Evolutionary conservation across 805 yeast genomes (phyloP), one percentile per base, ranked within the genome.

Genomic region (Clavispora carvajalis): DNA sequence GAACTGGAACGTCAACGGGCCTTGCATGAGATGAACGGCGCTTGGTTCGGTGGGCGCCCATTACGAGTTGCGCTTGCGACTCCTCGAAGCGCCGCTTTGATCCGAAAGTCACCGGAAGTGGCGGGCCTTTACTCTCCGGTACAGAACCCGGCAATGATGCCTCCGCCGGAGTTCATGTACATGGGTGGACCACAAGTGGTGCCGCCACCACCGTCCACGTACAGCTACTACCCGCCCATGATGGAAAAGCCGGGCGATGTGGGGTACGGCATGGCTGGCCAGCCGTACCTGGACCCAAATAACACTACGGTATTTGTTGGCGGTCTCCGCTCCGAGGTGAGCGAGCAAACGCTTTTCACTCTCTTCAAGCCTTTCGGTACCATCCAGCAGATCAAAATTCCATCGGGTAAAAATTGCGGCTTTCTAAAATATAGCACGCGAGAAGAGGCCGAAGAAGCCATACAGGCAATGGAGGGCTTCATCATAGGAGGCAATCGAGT

Each of bases 381-480:
- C 15, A 79, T 85, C 25, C 62, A 73, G 21, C 82, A 79, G 48
- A 82, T 85, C 33, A 83, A 82, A 53, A 82, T 85, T 38, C 95
- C 95, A 5, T 76, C 80, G 5, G 91, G 88, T 11, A 85, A 84
- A 55, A 84, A 85, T 46, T 87, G 95, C 63, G 96, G 95, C 1
- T 88, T 90, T 64, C 88, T 89, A 39, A 95, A 86, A 60, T 89
- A 76, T 58, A 76, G 79, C 30, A 77, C 82, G 39, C 71, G 95
- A 42, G 78, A 79, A 33, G 80, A 86, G 50, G 96, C 96, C 1
- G 96, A 90, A 62, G 73, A 73, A 40, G 95, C 96, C 9, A 85
- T 89, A 46, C 71, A 77, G 25, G 84, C 82, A 47, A 84, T 89
- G 95, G 95, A 89, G 63, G 95, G 95, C 8, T 86, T 80, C 57